Base-by-base conservation (phyloP, 345 rosid species). In the Murraya paniculata region DNA sequence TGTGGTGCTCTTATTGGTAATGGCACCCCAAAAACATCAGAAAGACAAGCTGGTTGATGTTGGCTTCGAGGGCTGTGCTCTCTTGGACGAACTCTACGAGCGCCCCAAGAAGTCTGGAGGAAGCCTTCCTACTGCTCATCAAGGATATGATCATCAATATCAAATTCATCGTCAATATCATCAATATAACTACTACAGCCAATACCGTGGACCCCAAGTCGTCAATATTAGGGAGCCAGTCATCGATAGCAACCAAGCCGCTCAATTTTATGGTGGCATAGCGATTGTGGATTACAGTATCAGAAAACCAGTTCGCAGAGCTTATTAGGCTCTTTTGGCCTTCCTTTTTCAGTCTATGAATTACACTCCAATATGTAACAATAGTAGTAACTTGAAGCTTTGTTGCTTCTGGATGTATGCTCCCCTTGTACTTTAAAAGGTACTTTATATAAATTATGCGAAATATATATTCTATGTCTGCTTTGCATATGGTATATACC, bases 1-100 rank as follows among this genome's bases (percentile, higher is more conserved):
- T 22, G 27, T 58, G 61, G 27, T 58, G 61, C 28, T 19, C 41
- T 33, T 21, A 24, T 0, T 1, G 7, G 38, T 9, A 4, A 79
- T 64, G 64, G 67, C 56, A 35, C 56, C 31, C 38, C 50, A 22
- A 19, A 35, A 4, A 28, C 38, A 11, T 39, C 69, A 68, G 55
- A 39, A 14, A 61, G 74, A 81, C 39, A 66, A 65, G 57, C 81
- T 72, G 69, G n/a, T 8, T 9, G 61, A 33, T 39, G 60, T 73
- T 33, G 84, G 64, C 14, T 50, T 64, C 59, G 81, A 81, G 62
- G 84, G 75, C n/a, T 77, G 73, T 55, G 62, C 73, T 4, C 24
- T 81, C 0, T 71, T 76, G 13, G 80, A 71, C 8, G 83, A 81
- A 38, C 8, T 19, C 62, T 36, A 9, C 9, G 66, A 75, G 41